Conservation (phyloP, 164 flowering plant species). For the Aristolochia californica region DNA sequence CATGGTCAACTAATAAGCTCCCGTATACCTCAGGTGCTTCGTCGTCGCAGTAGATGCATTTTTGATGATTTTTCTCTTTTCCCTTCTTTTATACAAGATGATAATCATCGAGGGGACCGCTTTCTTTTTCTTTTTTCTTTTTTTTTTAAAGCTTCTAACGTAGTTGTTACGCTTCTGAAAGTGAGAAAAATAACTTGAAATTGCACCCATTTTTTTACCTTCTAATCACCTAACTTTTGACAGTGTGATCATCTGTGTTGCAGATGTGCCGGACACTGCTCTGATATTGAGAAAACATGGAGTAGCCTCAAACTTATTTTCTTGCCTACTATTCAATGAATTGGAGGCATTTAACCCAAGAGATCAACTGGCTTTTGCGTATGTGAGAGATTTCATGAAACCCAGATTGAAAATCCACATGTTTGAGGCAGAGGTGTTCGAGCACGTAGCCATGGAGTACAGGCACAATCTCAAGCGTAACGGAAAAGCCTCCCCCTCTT, state of each 20-base stretch:
- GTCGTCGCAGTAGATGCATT: not conserved
- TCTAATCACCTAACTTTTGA: no score
- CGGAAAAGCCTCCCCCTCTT: not conserved
- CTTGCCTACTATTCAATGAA: constrained; percentile 88
- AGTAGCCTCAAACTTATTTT: constrained; percentile 40
- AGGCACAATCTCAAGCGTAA: constrained; percentile 62
- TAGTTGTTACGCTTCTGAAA: not conserved
- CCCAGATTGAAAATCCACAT: constrained; percentile 66
- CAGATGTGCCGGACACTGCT: constrained; percentile 97
- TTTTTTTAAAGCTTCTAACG: not conserved
- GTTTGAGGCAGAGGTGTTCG: constrained; percentile 86
- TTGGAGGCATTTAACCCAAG: constrained; percentile 87
- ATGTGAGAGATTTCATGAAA: constrained; percentile 67
- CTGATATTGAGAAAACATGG: constrained; percentile 80
- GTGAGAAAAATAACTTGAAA: not conserved
- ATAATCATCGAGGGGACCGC: not conserved
- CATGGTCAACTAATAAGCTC: constrained; percentile 64
- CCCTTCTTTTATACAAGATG: not conserved
- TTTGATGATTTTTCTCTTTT: no score
- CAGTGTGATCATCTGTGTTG: not conserved
- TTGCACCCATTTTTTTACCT: no score
- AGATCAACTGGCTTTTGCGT: constrained; percentile 88
- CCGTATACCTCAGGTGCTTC: constrained; percentile 68
- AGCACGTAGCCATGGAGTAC: constrained; percentile 61
- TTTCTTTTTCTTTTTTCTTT: not conserved